These are phyloP conservation scores for Malus hybrid DNA, from an alignment of 331 rosid species.

Conservation along the genomic window DNA sequence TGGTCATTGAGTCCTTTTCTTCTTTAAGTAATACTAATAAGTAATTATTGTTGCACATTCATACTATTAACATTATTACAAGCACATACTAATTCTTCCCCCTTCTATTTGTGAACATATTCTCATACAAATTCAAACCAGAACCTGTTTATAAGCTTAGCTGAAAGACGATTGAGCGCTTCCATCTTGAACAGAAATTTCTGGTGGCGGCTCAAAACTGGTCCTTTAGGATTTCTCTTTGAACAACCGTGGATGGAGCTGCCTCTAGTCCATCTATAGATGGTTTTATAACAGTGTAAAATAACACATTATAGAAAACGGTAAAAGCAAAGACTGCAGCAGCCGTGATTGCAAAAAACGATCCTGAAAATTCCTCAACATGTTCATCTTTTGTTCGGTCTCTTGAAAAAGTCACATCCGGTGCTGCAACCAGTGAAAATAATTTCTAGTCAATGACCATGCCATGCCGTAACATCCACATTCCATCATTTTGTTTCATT, in stretches of 20 bases:
- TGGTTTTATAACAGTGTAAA: slow-evolving; percentile 62
- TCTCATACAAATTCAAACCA: background rate
- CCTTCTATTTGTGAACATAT: background rate
- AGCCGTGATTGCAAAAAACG: slow-evolving; percentile 41
- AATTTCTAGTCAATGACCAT: background rate
- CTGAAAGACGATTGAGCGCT: background rate
- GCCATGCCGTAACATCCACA: background rate
- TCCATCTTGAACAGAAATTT: background rate
- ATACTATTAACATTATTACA: too few species aligned
- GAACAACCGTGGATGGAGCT: slow-evolving; percentile 4
- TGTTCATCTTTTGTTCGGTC: slow-evolving; percentile 14
- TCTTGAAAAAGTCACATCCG: slow-evolving; percentile 30
- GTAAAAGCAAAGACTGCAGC: slow-evolving; percentile 50
- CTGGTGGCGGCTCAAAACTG: background rate
- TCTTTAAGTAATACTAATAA: too few species aligned
- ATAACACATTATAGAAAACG: slow-evolving; percentile 61
- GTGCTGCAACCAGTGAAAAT: slow-evolving; percentile 29
- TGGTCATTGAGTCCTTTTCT: too few species aligned
- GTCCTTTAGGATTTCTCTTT: slow-evolving; percentile 4
- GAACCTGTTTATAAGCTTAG: background rate
- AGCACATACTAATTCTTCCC: too few species aligned
- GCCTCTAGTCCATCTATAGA: slow-evolving; percentile 45
- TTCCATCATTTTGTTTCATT: background rate
- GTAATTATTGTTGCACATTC: too few species aligned
- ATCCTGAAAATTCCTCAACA: slow-evolving; percentile 37